A percentile compares a stretch with the other conserved stretches of the same genome.
phyloP scores from a whole-genome alignment of 257 asterid species.

The Penstemon barbatus region DNA sequence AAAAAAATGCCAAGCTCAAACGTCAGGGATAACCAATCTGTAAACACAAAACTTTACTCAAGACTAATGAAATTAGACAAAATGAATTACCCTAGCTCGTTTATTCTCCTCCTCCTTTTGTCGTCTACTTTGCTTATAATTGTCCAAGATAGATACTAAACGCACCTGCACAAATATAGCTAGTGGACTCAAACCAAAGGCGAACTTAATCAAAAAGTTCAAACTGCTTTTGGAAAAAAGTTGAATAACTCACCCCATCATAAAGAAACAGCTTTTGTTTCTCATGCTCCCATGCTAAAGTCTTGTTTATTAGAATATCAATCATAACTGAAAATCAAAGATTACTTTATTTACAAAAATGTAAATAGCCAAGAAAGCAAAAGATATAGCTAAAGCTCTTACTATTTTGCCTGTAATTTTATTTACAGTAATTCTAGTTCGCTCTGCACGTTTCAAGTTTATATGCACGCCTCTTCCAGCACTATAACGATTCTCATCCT shows the following conservation, averaged over 20 bases:
- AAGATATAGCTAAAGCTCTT: too few species aligned
- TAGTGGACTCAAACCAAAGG: neutral
- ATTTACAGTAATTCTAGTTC: conserved; percentile 72
- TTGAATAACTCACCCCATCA: conserved; percentile 70
- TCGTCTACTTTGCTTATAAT: conserved; percentile 71
- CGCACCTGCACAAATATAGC: conserved; percentile 56
- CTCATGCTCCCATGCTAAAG: conserved; percentile 81
- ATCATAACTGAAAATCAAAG: too few species aligned
- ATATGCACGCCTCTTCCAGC: conserved; percentile 96
- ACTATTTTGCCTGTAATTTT: conserved; percentile 72
- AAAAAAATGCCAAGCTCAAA: neutral
- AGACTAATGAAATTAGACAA: neutral
- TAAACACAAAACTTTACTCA: neutral
- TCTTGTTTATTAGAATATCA: neutral
- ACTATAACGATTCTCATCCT: conserved; percentile 83
- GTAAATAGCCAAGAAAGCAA: neutral
- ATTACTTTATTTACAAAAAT: too few species aligned
- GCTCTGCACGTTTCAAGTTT: conserved; percentile 90
- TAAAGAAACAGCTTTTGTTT: conserved; percentile 74
- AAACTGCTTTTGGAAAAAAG: conserved; percentile 11
- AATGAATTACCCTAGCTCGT: conserved; percentile 64
- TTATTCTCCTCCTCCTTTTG: conserved; percentile 83
- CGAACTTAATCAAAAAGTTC: conserved; percentile 7
- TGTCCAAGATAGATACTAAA: conserved; percentile 81
- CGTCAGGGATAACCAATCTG: too few species aligned